These are phyloP conservation scores for Whalleya microplaca DNA, from an alignment of 2,329 filamentous ascomycete genomes.

Conservation along the genomic window DNA sequence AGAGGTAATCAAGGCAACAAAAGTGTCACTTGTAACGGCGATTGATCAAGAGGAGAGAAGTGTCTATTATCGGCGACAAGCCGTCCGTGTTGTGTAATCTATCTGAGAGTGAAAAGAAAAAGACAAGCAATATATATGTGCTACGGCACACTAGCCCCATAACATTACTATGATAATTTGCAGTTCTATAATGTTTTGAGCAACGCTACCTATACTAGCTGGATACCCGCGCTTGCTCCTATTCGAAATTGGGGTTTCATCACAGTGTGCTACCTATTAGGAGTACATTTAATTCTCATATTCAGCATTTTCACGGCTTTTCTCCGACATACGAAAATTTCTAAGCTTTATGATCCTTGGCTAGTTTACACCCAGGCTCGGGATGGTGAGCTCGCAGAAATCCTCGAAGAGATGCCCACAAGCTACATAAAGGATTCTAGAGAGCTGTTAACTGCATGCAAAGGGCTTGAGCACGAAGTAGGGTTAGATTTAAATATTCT, in stretches of 20 bases:
- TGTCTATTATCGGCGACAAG: too few species aligned
- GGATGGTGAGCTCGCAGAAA: conserved; percentile 3
- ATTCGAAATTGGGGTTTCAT: neutral
- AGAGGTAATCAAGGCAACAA: too few species aligned
- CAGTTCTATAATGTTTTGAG: conserved; percentile 8
- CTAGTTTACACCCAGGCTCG: conserved; percentile 7
- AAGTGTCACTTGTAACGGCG: too few species aligned
- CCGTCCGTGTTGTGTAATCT: too few species aligned
- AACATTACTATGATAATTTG: too few species aligned
- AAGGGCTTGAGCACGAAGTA: neutral
- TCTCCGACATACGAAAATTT: conserved; percentile 2
- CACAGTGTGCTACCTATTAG: neutral
- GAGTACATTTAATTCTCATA: conserved; percentile 1
- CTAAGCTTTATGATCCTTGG: conserved; percentile 11
- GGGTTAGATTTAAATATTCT: conserved; percentile 4
- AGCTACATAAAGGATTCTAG: neutral
- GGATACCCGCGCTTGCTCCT: conserved; percentile 3
- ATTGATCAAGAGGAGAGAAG: too few species aligned
- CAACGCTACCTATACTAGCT: conserved; percentile 1
- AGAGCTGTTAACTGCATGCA: neutral
- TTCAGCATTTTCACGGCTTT: conserved; percentile 1
- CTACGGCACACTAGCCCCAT: too few species aligned
- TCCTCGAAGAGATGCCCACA: conserved; percentile 2
- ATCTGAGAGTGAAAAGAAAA: too few species aligned
- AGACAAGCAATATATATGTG: too few species aligned